Evolutionary conservation across 129 eudicot species (phyloP).

Genomic region (Tagetes patula): DNA sequence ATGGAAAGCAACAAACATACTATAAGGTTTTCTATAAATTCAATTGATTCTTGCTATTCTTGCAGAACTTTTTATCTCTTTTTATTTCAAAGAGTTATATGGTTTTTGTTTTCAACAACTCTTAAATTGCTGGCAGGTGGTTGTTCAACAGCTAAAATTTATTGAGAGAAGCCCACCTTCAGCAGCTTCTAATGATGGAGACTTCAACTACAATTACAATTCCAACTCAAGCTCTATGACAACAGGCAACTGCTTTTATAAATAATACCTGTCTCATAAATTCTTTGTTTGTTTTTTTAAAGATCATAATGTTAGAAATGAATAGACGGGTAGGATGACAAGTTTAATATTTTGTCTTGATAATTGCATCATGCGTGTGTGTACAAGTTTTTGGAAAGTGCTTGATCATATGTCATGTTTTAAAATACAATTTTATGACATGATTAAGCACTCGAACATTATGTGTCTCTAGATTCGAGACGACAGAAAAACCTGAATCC

Average conservation of each 20-base stretch:
- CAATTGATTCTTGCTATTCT: not conserved
- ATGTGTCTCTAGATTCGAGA: not conserved
- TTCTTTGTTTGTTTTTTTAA: not conserved
- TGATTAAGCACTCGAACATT: not conserved
- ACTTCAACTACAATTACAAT: conserved; percentile 38
- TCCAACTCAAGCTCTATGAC: conserved; percentile 29
- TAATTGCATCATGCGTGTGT: not conserved
- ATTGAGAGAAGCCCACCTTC: conserved; percentile 55
- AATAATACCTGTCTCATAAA: not conserved
- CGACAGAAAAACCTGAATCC: not conserved
- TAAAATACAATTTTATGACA: not conserved
- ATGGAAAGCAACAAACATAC: conserved; percentile 77
- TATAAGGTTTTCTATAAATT: conserved; percentile 55
- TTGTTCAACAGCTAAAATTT: conserved; percentile 81
- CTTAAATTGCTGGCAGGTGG: conserved; percentile 56
- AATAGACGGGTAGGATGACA: not conserved
- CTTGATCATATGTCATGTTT: not conserved
- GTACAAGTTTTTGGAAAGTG: not conserved
- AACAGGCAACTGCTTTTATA: conserved; percentile 41
- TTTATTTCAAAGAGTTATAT: not conserved
- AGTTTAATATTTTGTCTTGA: not conserved
- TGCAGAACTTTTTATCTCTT: not conserved
- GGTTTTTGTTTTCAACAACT: not conserved
- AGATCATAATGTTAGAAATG: no score
- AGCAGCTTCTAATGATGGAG: conserved; percentile 50